Percentiles rank a stretch among this genome's conserved stretches.
phyloP scores from a whole-genome alignment of 306 rosid species.

The Cotoneaster glaucophyllus region DNA sequence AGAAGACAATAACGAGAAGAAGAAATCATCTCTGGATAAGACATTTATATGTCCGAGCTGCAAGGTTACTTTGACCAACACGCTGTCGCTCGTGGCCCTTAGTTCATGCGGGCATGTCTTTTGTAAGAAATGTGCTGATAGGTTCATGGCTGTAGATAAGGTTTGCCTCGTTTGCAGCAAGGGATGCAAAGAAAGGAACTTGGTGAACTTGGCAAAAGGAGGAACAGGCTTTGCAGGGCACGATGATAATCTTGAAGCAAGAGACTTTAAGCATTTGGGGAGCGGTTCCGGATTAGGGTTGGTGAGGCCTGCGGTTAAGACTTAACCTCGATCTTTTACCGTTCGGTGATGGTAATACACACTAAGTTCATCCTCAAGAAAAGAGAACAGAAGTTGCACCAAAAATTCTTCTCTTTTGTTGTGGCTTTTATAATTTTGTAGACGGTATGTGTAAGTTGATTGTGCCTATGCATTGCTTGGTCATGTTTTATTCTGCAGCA shows the following conservation, averaged over 20 bases:
- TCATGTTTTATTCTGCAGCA: not conserved
- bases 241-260: slow-evolving; percentile 85
- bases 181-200: slow-evolving; percentile 72
- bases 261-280: slow-evolving; percentile 92
- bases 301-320: slow-evolving; percentile 84
- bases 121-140: slow-evolving; percentile 90
- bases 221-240: slow-evolving; percentile 92
- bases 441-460: not conserved
- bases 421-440: not conserved
- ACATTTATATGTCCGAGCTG: slow-evolving; percentile 88
- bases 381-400: not conserved
- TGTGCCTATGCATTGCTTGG: not conserved
- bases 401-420: not conserved
- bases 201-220: slow-evolving; percentile 76
- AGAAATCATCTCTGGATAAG: slow-evolving; percentile 49
- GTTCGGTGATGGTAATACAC: not conserved
- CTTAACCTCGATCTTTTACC: slow-evolving; percentile 23
- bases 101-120: slow-evolving; percentile 88
- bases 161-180: slow-evolving; percentile 88
- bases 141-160: slow-evolving; percentile 80
- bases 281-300: slow-evolving; percentile 93
- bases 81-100: slow-evolving; percentile 79
- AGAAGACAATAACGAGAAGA: slow-evolving; percentile 64
- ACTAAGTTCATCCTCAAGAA: not conserved
- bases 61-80: slow-evolving; percentile 80